Conservation (phyloP, 495 filamentous ascomycete species). For the Sabuloglossum arenarium region DNA sequence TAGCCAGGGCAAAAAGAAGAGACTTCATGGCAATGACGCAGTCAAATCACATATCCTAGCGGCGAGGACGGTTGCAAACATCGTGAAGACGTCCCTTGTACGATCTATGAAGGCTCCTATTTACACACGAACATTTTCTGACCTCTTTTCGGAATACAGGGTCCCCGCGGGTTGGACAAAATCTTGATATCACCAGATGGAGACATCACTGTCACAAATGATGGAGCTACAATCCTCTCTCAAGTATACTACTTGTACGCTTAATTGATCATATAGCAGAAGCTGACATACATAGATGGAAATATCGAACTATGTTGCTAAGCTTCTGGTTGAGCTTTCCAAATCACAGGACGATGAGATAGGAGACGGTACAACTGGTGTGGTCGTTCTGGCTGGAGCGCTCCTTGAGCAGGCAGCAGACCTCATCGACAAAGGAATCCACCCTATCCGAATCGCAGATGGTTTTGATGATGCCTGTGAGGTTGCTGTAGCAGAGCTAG, state of each 20-base stretch:
- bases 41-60: conserved; percentile 96
- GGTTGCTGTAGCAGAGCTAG: conserved; percentile 78
- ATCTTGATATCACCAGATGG: conserved; percentile 97
- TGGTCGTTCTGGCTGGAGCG: conserved; percentile 88
- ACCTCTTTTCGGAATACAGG: conserved; percentile 22
- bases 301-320: conserved; percentile 94
- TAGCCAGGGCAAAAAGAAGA: conserved; percentile 95
- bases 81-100: conserved; percentile 87
- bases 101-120: conserved; percentile 1
- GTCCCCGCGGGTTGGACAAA: conserved; percentile 92
- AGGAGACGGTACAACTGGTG: conserved; percentile 93
- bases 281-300: conserved; percentile 47
- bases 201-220: conserved; percentile 98
- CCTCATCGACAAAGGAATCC: conserved; percentile 97
- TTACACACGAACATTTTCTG: background rate
- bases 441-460: conserved; percentile 95
- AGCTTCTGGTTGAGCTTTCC: conserved; percentile 90
- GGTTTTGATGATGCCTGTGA: conserved; percentile 96
- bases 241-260: conserved; percentile 30
- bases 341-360: conserved; percentile 99
- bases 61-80: conserved; percentile 84
- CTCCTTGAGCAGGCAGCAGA: conserved; percentile 95
- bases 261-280: background rate
- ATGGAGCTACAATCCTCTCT: conserved; percentile 88
- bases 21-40: conserved; percentile 86